A percentile compares a stretch with the other conserved stretches of the same genome.
Conservation (phyloP, 495 filamentous ascomycete species). For the Neurospora tetrasperma region DNA sequence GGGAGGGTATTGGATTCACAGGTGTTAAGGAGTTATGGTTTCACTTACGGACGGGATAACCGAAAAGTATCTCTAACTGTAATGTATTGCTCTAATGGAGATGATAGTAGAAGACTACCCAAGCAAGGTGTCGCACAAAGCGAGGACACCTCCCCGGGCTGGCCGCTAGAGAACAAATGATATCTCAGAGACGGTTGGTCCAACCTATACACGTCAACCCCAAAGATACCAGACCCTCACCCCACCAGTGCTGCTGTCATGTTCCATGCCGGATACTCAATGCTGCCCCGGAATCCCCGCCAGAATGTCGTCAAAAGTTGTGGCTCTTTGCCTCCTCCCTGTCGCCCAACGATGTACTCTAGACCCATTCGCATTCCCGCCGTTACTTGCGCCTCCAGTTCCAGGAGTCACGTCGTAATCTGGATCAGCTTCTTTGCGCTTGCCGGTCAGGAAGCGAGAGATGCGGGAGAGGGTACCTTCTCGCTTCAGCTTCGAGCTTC, state of each 20-base stretch:
- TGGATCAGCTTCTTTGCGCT: background rate
- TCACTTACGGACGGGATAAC: background rate
- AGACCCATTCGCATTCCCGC: background rate
- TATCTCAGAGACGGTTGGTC: background rate
- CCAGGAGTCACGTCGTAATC: background rate
- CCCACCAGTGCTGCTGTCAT: background rate
- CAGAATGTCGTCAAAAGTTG: constrained; percentile 16
- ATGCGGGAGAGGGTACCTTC: constrained; percentile 4
- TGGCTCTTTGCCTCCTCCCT: constrained; percentile 1
- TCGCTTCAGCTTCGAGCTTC: background rate
- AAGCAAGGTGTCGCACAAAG: background rate
- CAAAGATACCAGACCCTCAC: background rate
- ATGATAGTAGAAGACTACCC: background rate
- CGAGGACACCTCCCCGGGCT: background rate
- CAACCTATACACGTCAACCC: background rate
- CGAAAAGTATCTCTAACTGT: background rate
- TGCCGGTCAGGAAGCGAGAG: constrained; percentile 1
- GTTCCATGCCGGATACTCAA: background rate
- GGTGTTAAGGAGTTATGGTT: constrained; percentile 5
- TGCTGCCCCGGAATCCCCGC: background rate
- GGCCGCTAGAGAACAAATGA: background rate
- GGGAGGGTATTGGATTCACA: constrained; percentile 35
- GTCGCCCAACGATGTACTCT: background rate
- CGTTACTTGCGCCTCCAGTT: background rate
- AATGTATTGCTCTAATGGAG: background rate